These are phyloP conservation scores for Fusarium napiforme DNA, from an alignment of 2,329 filamentous ascomycete species.

Conservation along the genomic window DNA sequence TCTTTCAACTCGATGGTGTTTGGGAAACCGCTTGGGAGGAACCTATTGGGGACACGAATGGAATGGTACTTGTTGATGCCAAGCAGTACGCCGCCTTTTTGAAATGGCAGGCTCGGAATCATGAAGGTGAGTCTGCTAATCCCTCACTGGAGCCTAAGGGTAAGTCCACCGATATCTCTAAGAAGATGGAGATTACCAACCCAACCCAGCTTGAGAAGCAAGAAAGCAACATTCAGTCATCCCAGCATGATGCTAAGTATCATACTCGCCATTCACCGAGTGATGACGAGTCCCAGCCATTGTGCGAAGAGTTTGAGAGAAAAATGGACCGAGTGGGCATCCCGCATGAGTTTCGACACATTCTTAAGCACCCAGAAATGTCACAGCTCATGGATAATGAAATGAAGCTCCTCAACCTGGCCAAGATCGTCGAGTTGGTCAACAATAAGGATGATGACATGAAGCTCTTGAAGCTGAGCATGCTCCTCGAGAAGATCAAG, in stretches of 20 bases:
- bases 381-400: background rate
- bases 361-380: background rate
- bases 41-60: background rate
- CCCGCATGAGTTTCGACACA: background rate
- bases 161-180: background rate
- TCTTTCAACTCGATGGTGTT: background rate
- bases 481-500: background rate
- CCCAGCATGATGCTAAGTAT: background rate
- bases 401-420: background rate
- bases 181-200: accelerated
- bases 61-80: background rate
- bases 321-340: background rate
- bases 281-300: background rate
- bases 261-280: background rate
- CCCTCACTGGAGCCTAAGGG: background rate
- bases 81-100: background rate
- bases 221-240: background rate
- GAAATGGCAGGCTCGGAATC: background rate
- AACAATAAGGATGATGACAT: background rate
- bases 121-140: background rate
- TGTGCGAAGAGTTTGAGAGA: background rate
- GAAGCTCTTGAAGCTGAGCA: background rate
- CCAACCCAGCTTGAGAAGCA: background rate
- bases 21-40: background rate
- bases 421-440: background rate